Evolutionary conservation across 179 eudicot species (phyloP).

Genomic region (Silene vulgaris): DNA sequence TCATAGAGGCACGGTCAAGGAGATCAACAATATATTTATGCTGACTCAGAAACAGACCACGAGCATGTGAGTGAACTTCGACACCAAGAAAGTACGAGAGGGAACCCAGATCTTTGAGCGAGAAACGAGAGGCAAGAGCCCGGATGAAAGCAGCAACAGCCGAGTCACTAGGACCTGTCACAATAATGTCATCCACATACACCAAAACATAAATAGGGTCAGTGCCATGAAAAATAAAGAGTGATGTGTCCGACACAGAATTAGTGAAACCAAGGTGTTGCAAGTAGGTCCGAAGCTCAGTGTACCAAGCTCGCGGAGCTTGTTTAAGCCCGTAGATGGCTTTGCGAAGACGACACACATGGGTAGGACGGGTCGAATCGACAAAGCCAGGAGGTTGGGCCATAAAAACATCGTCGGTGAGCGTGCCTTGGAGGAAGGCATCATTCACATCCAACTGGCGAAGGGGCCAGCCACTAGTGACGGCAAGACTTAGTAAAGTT

Average conservation of each 20-base stretch:
- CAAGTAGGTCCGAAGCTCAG: no score
- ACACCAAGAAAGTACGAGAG: background rate
- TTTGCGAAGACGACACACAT: no score
- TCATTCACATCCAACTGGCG: background rate
- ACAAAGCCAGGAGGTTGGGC: background rate
- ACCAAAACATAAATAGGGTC: background rate
- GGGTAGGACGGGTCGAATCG: no score
- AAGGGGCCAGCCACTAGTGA: background rate
- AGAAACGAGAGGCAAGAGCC: no score
- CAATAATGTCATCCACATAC: background rate
- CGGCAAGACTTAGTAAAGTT: background rate
- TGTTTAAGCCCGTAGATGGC: no score
- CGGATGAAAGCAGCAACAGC: background rate
- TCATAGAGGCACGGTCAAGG: background rate
- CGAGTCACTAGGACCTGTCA: background rate
- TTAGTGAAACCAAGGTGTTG: background rate
- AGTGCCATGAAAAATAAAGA: background rate
- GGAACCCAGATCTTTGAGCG: background rate
- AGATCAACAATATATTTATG: background rate
- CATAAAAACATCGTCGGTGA: background rate
- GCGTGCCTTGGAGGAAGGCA: background rate
- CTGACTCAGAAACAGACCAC: background rate
- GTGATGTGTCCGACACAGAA: background rate
- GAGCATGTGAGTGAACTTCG: background rate
- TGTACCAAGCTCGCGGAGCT: no score